Conservation (phyloP, 352 stramenopile species). For the Pythium brachiatum region DNA sequence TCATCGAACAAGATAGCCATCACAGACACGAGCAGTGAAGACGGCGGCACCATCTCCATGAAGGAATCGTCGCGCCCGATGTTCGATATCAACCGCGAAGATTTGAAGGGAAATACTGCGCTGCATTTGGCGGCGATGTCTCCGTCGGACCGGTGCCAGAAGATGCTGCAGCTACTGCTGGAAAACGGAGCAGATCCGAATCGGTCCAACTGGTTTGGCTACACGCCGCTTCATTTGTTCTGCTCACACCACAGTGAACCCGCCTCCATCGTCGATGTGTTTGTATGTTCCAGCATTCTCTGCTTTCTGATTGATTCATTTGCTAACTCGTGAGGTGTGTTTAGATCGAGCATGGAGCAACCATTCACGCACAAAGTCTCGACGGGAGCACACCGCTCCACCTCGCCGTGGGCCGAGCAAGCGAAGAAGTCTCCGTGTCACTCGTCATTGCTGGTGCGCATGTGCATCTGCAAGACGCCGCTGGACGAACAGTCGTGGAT, state of each 20-base stretch:
- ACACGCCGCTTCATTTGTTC: conserved; percentile 83
- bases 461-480: conserved; percentile 78
- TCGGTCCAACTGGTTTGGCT: conserved; percentile 81
- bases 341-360: conserved; percentile 78
- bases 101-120: conserved; percentile 82
- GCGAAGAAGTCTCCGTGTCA: conserved; percentile 65
- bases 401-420: conserved; percentile 70
- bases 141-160: conserved; percentile 71
- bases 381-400: conserved; percentile 84
- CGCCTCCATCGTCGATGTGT: conserved; percentile 65
- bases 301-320: not conserved
- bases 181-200: conserved; percentile 82
- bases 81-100: conserved; percentile 79
- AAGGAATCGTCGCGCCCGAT: not conserved
- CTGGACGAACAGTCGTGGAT: conserved; percentile 78
- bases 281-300: conserved; percentile 50
- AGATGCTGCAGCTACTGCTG: conserved; percentile 77
- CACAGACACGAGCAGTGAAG: not conserved
- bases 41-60: not conserved
- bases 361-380: conserved; percentile 79
- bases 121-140: conserved; percentile 85
- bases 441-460: conserved; percentile 73
- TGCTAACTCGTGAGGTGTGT: not conserved
- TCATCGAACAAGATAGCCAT: not conserved
- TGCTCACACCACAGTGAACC: conserved; percentile 78